phyloP scores from a whole-genome alignment of 805 yeast species.

The Ogataea thermomethanolica region DNA sequence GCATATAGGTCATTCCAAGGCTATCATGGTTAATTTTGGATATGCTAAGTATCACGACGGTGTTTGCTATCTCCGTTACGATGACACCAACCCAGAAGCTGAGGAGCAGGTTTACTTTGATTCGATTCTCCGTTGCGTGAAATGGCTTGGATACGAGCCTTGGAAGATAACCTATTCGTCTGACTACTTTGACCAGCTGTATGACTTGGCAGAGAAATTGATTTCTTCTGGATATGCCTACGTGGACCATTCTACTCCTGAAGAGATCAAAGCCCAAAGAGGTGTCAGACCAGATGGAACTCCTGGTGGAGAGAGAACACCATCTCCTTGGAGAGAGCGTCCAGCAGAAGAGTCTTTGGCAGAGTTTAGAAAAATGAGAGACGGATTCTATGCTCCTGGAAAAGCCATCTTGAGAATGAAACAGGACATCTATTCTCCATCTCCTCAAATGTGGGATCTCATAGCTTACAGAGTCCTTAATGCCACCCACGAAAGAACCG shows the following conservation, averaged over 20 bases:
- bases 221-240: constrained; percentile 73
- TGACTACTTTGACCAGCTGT: constrained; percentile 88
- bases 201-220: constrained; percentile 82
- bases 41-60: constrained; percentile 86
- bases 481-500: constrained; percentile 94
- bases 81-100: constrained; percentile 98
- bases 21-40: constrained; percentile 98
- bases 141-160: constrained; percentile 93
- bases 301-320: constrained; percentile 86
- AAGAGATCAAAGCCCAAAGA: constrained; percentile 83
- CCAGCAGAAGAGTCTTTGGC: constrained; percentile 68
- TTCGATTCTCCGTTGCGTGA: constrained; percentile 77
- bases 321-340: constrained; percentile 73
- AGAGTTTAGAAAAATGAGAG: constrained; percentile 88
- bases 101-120: constrained; percentile 91
- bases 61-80: constrained; percentile 86
- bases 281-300: constrained; percentile 91
- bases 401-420: constrained; percentile 96
- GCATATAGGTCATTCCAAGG: constrained; percentile 97
- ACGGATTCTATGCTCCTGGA: constrained; percentile 84
- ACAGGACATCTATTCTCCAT: constrained; percentile 83
- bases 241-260: constrained; percentile 91
- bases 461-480: constrained; percentile 94
- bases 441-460: constrained; percentile 99
- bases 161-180: constrained; percentile 95